Conservation (phyloP, 345 rosid species). For the Gossypium australe region DNA sequence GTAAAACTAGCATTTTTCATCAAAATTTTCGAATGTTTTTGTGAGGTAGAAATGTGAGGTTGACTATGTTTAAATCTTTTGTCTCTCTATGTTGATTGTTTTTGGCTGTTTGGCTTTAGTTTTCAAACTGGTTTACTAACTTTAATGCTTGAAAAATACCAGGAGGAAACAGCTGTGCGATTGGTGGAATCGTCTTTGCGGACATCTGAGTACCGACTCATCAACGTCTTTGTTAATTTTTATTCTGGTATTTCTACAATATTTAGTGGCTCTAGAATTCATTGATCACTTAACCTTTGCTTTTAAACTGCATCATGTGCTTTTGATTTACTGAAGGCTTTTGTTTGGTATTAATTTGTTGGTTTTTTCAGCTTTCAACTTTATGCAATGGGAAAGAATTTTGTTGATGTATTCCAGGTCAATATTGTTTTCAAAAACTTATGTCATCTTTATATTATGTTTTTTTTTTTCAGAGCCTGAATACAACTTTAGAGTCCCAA, state of each 20-base stretch:
- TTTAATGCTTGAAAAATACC: conserved; percentile 17
- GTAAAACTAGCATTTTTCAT: background rate
- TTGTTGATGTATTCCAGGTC: background rate
- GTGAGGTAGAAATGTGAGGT: background rate
- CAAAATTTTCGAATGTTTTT: background rate
- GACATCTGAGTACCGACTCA: conserved; percentile 70
- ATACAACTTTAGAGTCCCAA: conserved; percentile 72
- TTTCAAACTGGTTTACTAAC: background rate
- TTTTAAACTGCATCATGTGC: background rate
- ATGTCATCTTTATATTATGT: background rate
- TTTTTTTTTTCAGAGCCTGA: conserved; percentile 58
- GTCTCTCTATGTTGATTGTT: background rate
- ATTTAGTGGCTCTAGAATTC: background rate
- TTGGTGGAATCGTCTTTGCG: conserved; percentile 54
- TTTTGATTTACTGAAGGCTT: background rate
- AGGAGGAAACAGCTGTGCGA: conserved; percentile 84
- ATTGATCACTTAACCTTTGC: background rate
- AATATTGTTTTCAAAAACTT: background rate
- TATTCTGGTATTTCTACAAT: conserved; percentile 53
- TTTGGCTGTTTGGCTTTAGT: background rate
- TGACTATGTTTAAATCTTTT: background rate
- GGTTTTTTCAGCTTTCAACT: conserved; percentile 5
- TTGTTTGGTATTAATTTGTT: background rate
- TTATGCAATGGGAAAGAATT: background rate
- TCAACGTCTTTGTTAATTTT: conserved; percentile 69